These are phyloP conservation scores for Candida railenensis DNA, from an alignment of 805 yeast genomes.

Conservation along the genomic window DNA sequence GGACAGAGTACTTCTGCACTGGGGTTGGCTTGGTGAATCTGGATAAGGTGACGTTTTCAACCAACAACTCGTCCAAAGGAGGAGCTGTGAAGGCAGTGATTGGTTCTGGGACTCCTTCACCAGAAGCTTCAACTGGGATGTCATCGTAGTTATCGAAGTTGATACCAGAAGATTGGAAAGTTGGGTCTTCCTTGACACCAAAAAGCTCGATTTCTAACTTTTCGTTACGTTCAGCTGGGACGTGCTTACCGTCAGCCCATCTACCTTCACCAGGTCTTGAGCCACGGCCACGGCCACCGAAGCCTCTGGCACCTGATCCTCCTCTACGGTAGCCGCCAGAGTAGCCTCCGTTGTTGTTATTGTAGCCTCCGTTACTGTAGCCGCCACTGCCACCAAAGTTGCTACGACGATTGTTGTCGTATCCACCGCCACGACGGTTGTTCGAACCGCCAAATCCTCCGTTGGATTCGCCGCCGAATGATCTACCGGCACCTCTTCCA, in stretches of 20 bases:
- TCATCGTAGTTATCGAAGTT: constrained; percentile 98
- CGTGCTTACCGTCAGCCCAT: constrained; percentile 85
- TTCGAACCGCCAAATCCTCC: constrained; percentile 14
- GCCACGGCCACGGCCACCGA: constrained; percentile 27
- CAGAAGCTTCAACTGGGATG: constrained; percentile 97
- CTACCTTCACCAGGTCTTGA: constrained; percentile 65
- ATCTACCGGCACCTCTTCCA: constrained; percentile 13
- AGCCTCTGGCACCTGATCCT: constrained; percentile 23
- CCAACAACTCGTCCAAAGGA: constrained; percentile 82
- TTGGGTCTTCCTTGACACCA: constrained; percentile 74
- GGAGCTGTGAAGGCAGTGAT: constrained; percentile 85
- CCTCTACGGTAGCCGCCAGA: constrained; percentile 17
- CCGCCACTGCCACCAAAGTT: constrained; percentile 25
- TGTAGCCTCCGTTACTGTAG: constrained; percentile 29
- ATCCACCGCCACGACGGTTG: constrained; percentile 19
- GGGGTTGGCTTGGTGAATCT: constrained; percentile 97
- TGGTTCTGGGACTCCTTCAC: constrained; percentile 93
- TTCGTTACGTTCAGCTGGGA: constrained; percentile 73
- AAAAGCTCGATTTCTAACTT: constrained; percentile 76
- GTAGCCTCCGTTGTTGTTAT: constrained; percentile 16
- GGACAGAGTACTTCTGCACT: constrained; percentile 90
- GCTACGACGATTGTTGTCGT: constrained; percentile 21
- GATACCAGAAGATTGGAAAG: constrained; percentile 91
- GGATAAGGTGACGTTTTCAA: constrained; percentile 83
- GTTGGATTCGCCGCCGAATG: constrained; percentile 15